A percentile compares a stretch with the other conserved stretches of the same genome.
Evolutionary conservation across 805 yeast genomes (phyloP).

Genomic region (Teunomyces pallodes): DNA sequence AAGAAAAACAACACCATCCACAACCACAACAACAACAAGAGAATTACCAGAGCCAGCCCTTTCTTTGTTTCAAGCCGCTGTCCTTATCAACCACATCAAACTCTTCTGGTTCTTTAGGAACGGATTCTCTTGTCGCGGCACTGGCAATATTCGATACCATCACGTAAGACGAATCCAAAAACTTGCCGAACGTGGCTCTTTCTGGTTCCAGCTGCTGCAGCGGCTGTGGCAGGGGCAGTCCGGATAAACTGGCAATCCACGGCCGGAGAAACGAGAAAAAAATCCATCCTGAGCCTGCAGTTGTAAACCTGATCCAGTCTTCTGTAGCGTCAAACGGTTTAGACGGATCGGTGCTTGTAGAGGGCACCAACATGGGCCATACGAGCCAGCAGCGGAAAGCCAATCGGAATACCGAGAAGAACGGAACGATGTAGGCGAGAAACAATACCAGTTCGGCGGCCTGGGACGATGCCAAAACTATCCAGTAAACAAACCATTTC

Average conservation of each 20-base stretch:
- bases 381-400: slow-evolving; percentile 61
- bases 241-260: slow-evolving; percentile 19
- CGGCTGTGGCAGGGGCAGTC: neutral
- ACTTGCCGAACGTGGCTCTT: neutral
- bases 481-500: slow-evolving; percentile 59
- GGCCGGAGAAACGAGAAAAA: slow-evolving; percentile 28
- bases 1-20: neutral
- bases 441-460: slow-evolving; percentile 42
- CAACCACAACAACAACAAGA: neutral
- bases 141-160: slow-evolving; percentile 10
- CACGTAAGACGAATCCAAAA: slow-evolving; percentile 13
- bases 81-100: slow-evolving; percentile 8
- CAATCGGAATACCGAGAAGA: slow-evolving; percentile 48
- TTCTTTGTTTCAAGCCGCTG: slow-evolving; percentile 3
- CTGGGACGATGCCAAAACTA: slow-evolving; percentile 47
- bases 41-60: slow-evolving; percentile 14
- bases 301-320: slow-evolving; percentile 28
- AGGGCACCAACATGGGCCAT: slow-evolving; percentile 34
- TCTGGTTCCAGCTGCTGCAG: slow-evolving; percentile 1
- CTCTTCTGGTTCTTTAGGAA: slow-evolving; percentile 4
- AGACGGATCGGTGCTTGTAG: slow-evolving; percentile 7
- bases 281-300: slow-evolving; percentile 32
- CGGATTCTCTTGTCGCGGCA: neutral
- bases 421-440: slow-evolving; percentile 51
- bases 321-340: slow-evolving; percentile 9